These are phyloP conservation scores for Elongisporangium undulatum DNA, from an alignment of 352 stramenopile genomes.

Conservation along the genomic window DNA sequence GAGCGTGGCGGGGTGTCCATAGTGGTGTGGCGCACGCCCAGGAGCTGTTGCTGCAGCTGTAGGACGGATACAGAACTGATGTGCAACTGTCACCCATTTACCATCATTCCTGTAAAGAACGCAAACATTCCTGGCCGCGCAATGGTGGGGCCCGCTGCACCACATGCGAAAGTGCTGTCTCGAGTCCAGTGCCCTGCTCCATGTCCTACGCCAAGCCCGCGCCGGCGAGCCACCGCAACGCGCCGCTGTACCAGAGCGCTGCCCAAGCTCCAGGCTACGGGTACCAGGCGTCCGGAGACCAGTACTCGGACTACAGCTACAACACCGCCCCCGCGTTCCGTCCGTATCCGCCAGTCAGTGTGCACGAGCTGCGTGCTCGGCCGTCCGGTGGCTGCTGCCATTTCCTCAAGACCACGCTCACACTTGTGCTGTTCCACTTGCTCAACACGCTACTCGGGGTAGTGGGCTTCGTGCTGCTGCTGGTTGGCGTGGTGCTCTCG, in stretches of 20 bases:
- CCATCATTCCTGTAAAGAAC: not conserved
- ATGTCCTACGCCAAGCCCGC: not conserved
- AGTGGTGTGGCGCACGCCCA: too few relatives aligned
- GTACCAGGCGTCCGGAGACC: not conserved
- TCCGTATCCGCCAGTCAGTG: not conserved
- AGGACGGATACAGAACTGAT: too few relatives aligned
- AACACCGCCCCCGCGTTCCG: not conserved
- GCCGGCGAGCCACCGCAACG: too few relatives aligned
- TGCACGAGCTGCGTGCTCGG: not conserved
- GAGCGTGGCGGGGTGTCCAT: too few relatives aligned
- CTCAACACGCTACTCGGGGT: conserved; percentile 60
- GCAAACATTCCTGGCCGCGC: not conserved
- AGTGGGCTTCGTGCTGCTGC: conserved; percentile 35
- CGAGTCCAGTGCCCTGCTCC: not conserved
- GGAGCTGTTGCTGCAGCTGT: too few relatives aligned
- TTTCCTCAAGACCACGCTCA: conserved; percentile 38
- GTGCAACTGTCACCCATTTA: not conserved
- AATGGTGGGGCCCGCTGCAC: not conserved
- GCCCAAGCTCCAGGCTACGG: not conserved
- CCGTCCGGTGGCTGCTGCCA: conserved; percentile 4
- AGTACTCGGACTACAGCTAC: not conserved
- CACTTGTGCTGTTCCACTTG: conserved; percentile 51
- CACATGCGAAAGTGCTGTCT: not conserved
- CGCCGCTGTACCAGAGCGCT: not conserved
- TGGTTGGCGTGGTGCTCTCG: conserved; percentile 28